Base-by-base conservation (phyloP, 208 protist genomes). In the Acanthamoeba pearcei region DNA sequence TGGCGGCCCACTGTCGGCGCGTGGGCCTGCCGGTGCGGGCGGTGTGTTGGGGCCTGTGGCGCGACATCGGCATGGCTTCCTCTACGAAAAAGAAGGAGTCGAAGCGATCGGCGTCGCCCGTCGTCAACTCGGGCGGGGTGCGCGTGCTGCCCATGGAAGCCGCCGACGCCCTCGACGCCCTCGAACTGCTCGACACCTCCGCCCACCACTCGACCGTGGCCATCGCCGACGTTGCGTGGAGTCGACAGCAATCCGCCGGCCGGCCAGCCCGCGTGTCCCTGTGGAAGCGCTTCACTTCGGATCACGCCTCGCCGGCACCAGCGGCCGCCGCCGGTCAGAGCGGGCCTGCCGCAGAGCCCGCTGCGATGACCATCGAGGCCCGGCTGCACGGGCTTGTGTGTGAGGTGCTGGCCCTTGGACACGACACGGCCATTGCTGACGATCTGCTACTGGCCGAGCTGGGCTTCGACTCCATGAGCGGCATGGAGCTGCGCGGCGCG, bases 11-110 rank as follows among this genome's bases (percentile, higher is more conserved):
- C 29, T 74, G 96, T 35, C 46, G 80, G 19, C 24, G 13, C 38
- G 55, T 35, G 8, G 96, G 96, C 38, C 95, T 97, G 24, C 94
- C 95, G 27, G 96, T 82, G 10, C 76, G 96, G 17, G 60, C 53
- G 13, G 80, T 97, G 19, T 91, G 83, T 22, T 97, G 96, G 95
- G 96, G 96, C 27, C 82, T 93, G 27, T 96, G 95, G 95, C 91
- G 86, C 57, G 96, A 97, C 60, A 93, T 53, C 49, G 96, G 96
- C 68, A 96, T 97, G 78, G 96, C 95, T 19, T n/a, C 95, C n/a
- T 10, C 38, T 0, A 13, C 49, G 22, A 9, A 49, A 12, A 49
- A 49, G 46, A 49, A 49, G 46, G 46, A 49, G 46, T 0, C 46
- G 46, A 49, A 49, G 46, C 46, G 46, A 49, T 49, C 46, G 10